Evolutionary conservation across 2,329 filamentous ascomycete genomes (phyloP), one percentile per base, ranked within the genome.

Genomic region (Fusarium incarnatum): DNA sequence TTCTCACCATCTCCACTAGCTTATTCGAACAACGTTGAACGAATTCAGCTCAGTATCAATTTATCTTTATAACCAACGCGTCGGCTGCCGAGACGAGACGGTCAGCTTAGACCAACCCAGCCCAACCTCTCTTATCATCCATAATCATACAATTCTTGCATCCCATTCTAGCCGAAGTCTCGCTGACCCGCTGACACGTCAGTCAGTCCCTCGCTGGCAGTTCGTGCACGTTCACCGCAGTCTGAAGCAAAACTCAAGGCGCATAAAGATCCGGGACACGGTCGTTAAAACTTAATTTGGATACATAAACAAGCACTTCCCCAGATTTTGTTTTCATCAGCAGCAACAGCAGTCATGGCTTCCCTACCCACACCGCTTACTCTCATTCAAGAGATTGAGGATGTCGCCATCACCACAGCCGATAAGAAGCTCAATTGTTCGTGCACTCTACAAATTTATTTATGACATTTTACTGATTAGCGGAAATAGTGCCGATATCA

Each of bases 131-230:
- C n/a, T 40, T 46, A 37, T 37, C 34, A 37, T 37, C 34, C 18
- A 37, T 37, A 37, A 37, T 37, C 34, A 37, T 37, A 37, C 34
- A 37, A 37, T 27, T 27, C 32, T 41, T 27, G 22, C 30, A 40
- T 25, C 32, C 32, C 23, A n/a, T 32, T 25, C 16, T 30, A 40
- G 32, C 48, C 48, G 48, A 52, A 52, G 18, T 40, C 37, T 52
- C 16, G 48, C 23, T 52, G 48, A 52, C 48, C 48, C 48, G 48
- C 48, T n/a, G 32, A 52, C 48, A 52, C 48, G 48, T 52, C 48
- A 52, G 48, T 52, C 37, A 34, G 34, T 52, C 13, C 22, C 48
- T 52, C 32, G 22, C 48, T 34, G 32, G 16, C 48, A 37, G 30
- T 30, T 22, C 32, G 22, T 32, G 48, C 34, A 37, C 34, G 34